phyloP scores from a whole-genome alignment of 1,139 yeast species.

The Geotrichum carabidarum region DNA sequence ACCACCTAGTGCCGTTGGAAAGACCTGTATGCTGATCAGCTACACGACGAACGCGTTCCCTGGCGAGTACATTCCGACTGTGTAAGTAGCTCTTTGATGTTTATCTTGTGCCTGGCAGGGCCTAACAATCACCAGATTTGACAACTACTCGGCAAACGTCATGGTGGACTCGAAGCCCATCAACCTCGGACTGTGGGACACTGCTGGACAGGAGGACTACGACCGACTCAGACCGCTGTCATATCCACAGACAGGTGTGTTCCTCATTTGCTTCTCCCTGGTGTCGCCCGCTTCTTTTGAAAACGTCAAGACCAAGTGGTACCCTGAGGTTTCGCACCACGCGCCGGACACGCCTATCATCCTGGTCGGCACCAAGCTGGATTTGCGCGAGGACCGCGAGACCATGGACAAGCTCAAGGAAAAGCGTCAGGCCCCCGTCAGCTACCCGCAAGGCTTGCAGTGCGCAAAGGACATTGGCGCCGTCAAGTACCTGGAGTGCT shows the following conservation, averaged over 20 bases:
- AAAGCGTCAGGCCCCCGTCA: slow-evolving; percentile 83
- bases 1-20: slow-evolving; percentile 67
- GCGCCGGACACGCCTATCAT: slow-evolving; percentile 97
- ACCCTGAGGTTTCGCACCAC: slow-evolving; percentile 96
- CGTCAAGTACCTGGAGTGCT: slow-evolving; percentile 89
- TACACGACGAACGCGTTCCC: slow-evolving; percentile 92
- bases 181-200: slow-evolving; percentile 80
- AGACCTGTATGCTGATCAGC: slow-evolving; percentile 82
- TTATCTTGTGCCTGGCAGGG: neutral
- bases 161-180: slow-evolving; percentile 60
- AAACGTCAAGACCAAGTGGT: slow-evolving; percentile 96
- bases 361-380: slow-evolving; percentile 94
- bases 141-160: slow-evolving; percentile 82
- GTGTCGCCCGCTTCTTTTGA: slow-evolving; percentile 97
- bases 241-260: slow-evolving; percentile 95
- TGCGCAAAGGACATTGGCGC: slow-evolving; percentile 91
- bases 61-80: slow-evolving; percentile 91
- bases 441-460: slow-evolving; percentile 83
- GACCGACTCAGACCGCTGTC: slow-evolving; percentile 94
- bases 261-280: slow-evolving; percentile 88
- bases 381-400: slow-evolving; percentile 87
- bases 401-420: slow-evolving; percentile 83
- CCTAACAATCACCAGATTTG: slow-evolving; percentile 45
- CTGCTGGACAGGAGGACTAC: slow-evolving; percentile 98
- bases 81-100: slow-evolving; percentile 35